A percentile compares a stretch with the other conserved stretches of the same genome.
phyloP scores from a whole-genome alignment of 1,284 basidiomycete species.

The Austropuccinia psidii region DNA sequence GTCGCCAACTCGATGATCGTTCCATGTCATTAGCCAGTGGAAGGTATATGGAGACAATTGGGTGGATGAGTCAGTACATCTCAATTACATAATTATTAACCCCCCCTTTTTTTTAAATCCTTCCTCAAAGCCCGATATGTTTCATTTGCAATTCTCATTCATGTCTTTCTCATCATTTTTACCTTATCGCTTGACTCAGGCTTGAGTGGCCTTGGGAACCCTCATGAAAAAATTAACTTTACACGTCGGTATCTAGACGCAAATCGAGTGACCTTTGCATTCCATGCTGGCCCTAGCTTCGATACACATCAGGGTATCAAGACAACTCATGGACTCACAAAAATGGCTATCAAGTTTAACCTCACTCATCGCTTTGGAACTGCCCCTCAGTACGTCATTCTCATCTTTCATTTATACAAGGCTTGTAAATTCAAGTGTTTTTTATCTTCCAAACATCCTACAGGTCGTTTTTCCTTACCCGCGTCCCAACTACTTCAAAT shows the following conservation, averaged over 20 bases:
- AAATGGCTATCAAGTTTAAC: slow-evolving; percentile 39
- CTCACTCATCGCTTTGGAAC: slow-evolving; percentile 39
- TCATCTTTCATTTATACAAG: background rate
- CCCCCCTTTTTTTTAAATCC: background rate
- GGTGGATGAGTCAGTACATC: slow-evolving; percentile 50
- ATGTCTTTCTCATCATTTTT: background rate
- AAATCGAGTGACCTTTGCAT: slow-evolving; percentile 64
- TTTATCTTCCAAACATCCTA: background rate
- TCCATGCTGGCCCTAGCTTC: slow-evolving; percentile 44
- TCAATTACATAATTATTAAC: too few relatives aligned
- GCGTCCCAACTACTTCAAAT: slow-evolving; percentile 28
- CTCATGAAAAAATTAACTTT: slow-evolving; percentile 53
- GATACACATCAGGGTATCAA: slow-evolving; percentile 39
- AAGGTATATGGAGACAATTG: slow-evolving; percentile 78
- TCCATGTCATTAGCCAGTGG: slow-evolving; percentile 69
- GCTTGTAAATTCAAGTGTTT: background rate
- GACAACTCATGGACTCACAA: slow-evolving; percentile 36
- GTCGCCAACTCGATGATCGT: slow-evolving; percentile 58
- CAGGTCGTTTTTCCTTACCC: slow-evolving; percentile 24
- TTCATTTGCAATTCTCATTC: background rate
- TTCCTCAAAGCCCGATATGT: background rate
- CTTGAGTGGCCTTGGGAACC: slow-evolving; percentile 19
- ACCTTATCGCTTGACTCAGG: slow-evolving; percentile 37
- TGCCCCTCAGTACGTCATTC: slow-evolving; percentile 39
- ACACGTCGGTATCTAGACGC: slow-evolving; percentile 64